Evolutionary conservation across 352 stramenopile genomes (phyloP).

Genomic region (Phytophthora pseudosyringae): DNA sequence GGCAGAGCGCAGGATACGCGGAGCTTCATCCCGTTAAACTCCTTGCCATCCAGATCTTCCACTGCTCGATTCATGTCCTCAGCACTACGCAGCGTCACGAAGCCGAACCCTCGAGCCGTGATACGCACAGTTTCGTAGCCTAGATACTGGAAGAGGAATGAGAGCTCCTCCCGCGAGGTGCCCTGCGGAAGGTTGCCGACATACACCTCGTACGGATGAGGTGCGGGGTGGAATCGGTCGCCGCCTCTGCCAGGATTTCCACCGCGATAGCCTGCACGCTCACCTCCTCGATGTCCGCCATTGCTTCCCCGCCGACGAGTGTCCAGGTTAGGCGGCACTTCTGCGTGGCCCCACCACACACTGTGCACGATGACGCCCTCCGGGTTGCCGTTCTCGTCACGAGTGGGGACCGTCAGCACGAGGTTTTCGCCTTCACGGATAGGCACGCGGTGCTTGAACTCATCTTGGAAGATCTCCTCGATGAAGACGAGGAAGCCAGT

Average conservation of each 20-base stretch:
- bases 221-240: slow-evolving; percentile 53
- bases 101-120: slow-evolving; percentile 81
- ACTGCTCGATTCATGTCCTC: slow-evolving; percentile 84
- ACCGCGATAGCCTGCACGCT: slow-evolving; percentile 49
- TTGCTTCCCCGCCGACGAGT: slow-evolving; percentile 50
- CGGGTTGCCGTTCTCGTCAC: slow-evolving; percentile 76
- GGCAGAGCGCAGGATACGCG: slow-evolving; percentile 67
- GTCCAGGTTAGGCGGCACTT: slow-evolving; percentile 74
- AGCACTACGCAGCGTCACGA: slow-evolving; percentile 79
- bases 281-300: slow-evolving; percentile 46
- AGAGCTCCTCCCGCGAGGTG: slow-evolving; percentile 80
- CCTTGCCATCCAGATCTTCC: slow-evolving; percentile 79
- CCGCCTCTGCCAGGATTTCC: slow-evolving; percentile 39
- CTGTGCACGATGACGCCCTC: slow-evolving; percentile 80
- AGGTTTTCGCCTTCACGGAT: slow-evolving; percentile 86
- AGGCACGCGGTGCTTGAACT: slow-evolving; percentile 86
- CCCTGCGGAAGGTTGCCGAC: slow-evolving; percentile 85
- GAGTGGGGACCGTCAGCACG: slow-evolving; percentile 73
- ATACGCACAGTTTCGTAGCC: slow-evolving; percentile 87
- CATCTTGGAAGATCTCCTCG: slow-evolving; percentile 84
- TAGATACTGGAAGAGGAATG: slow-evolving; percentile 83
- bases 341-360: slow-evolving; percentile 86
- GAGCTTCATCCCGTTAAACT: slow-evolving; percentile 84
- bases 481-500: slow-evolving; percentile 82
- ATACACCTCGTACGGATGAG: slow-evolving; percentile 82